phyloP scores from a whole-genome alignment of 1,139 yeast species.

The Lodderomyces jiufengensis region DNA sequence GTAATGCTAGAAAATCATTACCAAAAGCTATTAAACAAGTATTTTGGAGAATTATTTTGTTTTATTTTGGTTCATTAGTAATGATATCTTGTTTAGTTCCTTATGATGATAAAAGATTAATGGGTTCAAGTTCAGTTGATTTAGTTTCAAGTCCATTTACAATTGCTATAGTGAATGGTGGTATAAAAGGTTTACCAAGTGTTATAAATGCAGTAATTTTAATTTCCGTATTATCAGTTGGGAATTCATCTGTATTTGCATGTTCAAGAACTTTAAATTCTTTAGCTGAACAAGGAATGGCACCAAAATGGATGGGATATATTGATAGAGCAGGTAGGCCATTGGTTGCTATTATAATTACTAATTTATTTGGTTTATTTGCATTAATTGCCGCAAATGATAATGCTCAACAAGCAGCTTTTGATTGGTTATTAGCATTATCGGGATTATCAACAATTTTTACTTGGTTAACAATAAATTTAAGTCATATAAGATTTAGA shows the following conservation, averaged over 20 bases:
- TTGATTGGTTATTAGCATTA: constrained; percentile 35
- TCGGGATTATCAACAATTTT: constrained; percentile 37
- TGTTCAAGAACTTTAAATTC: constrained; percentile 42
- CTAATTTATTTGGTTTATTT: constrained; percentile 36
- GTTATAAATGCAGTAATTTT: constrained; percentile 44
- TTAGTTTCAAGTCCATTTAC: constrained; percentile 24
- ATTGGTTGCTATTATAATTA: constrained; percentile 34
- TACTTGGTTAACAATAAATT: constrained; percentile 35
- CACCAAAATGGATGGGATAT: constrained; percentile 36
- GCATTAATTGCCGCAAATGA: constrained; percentile 40
- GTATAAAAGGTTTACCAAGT: constrained; percentile 43
- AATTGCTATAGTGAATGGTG: constrained; percentile 50
- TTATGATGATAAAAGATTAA: constrained; percentile 28
- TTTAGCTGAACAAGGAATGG: constrained; percentile 42
- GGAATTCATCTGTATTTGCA: constrained; percentile 44
- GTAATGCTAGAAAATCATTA: constrained; percentile 34
- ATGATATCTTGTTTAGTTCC: constrained; percentile 39
- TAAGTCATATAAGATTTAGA: constrained; percentile 35
- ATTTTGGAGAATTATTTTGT: constrained; percentile 42
- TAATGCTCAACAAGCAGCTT: constrained; percentile 28
- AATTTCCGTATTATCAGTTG: constrained; percentile 41
- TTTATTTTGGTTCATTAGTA: constrained; percentile 37
- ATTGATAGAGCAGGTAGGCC: constrained; percentile 44
- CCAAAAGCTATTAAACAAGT: constrained; percentile 45
- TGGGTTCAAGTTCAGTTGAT: constrained; percentile 27